Conservation (phyloP, 2,329 filamentous ascomycete genomes). For the Coccinonectria pachysandricola region DNA sequence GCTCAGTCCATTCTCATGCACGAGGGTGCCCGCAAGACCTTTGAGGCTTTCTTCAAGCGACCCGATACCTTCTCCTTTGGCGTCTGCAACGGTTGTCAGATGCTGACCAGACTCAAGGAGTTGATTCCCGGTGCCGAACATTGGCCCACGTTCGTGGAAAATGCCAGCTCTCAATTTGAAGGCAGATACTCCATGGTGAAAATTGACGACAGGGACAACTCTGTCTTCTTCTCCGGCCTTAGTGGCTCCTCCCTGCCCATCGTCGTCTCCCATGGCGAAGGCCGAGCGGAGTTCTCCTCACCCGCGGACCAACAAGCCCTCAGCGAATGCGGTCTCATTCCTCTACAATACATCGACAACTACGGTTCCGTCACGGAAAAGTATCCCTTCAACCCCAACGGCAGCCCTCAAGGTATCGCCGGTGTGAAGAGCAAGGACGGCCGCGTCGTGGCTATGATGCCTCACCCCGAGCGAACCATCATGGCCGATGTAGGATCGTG, state of each 20-base stretch:
- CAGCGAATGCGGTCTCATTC: slow-evolving; percentile 57
- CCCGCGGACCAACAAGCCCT: slow-evolving; percentile 43
- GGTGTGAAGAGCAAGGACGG: slow-evolving; percentile 70
- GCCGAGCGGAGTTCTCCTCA: slow-evolving; percentile 62
- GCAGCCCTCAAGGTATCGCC: slow-evolving; percentile 70
- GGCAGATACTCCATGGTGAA: slow-evolving; percentile 19
- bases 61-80: slow-evolving; percentile 86
- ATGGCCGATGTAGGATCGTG: slow-evolving; percentile 71
- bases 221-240: slow-evolving; percentile 18
- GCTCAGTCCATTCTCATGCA: slow-evolving; percentile 87
- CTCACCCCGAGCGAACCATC: slow-evolving; percentile 84
- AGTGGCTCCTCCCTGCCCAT: slow-evolving; percentile 18
- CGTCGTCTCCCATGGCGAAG: slow-evolving; percentile 39
- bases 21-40: slow-evolving; percentile 62
- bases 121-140: slow-evolving; percentile 14
- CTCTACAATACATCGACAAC: slow-evolving; percentile 81
- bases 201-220: slow-evolving; percentile 15
- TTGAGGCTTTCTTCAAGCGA: slow-evolving; percentile 75
- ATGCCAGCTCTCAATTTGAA: slow-evolving; percentile 39
- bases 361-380: slow-evolving; percentile 58
- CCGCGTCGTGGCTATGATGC: slow-evolving; percentile 81
- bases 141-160: slow-evolving; percentile 62
- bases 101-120: slow-evolving; percentile 54
- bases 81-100: slow-evolving; percentile 96
- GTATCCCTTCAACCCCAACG: slow-evolving; percentile 85